Conservation (phyloP, 305 asterid species). For the Andrographis paniculata region DNA sequence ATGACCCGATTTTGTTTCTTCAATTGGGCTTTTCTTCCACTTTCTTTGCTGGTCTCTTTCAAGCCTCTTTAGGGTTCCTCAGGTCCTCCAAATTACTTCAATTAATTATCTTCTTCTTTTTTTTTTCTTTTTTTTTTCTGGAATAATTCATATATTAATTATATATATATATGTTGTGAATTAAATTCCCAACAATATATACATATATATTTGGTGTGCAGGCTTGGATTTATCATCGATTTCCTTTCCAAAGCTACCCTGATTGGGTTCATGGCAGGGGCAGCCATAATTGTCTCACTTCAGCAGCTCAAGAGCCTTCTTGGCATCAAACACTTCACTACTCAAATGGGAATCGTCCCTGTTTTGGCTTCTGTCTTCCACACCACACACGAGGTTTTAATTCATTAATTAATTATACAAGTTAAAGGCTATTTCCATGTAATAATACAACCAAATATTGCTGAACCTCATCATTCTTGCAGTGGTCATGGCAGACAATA, state of each 20-base stretch:
- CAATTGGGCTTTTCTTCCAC: constrained; percentile 74
- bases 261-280: constrained; percentile 89
- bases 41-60: constrained; percentile 83
- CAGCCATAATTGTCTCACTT: constrained; percentile 78
- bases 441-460: too few species aligned
- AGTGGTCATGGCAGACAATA: constrained; percentile 98
- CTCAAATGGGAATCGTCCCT: constrained; percentile 74
- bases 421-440: too few species aligned
- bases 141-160: too few species aligned
- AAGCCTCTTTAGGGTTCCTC: constrained; percentile 69
- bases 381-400: constrained; percentile 59
- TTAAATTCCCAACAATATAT: too few species aligned
- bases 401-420: too few species aligned
- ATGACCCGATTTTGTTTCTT: constrained; percentile 62
- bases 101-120: neutral
- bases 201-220: constrained; percentile 13
- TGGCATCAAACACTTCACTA: constrained; percentile 68
- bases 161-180: too few species aligned
- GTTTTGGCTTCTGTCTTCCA: constrained; percentile 66
- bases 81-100: constrained; percentile 67
- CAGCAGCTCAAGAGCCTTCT: constrained; percentile 79
- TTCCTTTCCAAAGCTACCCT: constrained; percentile 86
- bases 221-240: constrained; percentile 82
- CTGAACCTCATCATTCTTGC: constrained; percentile 21
- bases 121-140: too few species aligned